Base-by-base conservation (phyloP, 768 basidiomycete species). In the Rubroboletus satanas region DNA sequence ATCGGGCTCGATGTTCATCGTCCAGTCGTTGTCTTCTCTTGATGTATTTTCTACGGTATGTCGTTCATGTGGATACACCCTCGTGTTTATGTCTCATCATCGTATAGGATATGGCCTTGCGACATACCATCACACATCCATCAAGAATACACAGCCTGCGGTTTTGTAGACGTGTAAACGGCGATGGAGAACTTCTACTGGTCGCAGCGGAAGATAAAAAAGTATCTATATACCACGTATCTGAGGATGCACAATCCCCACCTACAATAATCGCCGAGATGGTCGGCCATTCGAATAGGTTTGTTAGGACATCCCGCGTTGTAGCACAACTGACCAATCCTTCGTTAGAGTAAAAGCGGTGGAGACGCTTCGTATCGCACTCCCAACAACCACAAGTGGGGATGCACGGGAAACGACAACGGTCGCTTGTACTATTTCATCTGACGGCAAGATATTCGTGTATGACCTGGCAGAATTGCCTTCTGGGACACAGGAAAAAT, bases 121-220 rank as follows among this genome's bases (percentile, higher is more conserved):
- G 90, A 2, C 82, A 87, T 65, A 85, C 83, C 0, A 79, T 98
- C 58, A 77, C 75, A 0, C 92, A 96, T 60, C 76, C 87, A 1
- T 85, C 91, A 6, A 83, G 97, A 8, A 80, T 98, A 60, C 95
- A 98, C 58, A 90, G 90, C 62, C 68, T 93, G 45, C 79, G 78
- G 49, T 98, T 98, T 72, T 84, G 80, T 65, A 77, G 78, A 59
- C 80, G 83, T 44, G 77, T 81, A 0, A 72, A 74, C 26, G 80
- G 79, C 2, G 70, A 74, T 0, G 82, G 80, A 39, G 88, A 94
- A 62, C 68, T 95, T 32, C 74, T 98, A 7, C 77, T 96, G 48
- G 90, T 85, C 7, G 90, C 83, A 3, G 93, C 88, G 6, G 97
- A 99, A 72, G 93, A 98, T 68, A 93, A 88, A 61, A 90, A 90